A percentile compares a stretch with the other conserved stretches of the same genome.
phyloP scores from a whole-genome alignment of 305 asterid species.

The Solanum hybrid region DNA sequence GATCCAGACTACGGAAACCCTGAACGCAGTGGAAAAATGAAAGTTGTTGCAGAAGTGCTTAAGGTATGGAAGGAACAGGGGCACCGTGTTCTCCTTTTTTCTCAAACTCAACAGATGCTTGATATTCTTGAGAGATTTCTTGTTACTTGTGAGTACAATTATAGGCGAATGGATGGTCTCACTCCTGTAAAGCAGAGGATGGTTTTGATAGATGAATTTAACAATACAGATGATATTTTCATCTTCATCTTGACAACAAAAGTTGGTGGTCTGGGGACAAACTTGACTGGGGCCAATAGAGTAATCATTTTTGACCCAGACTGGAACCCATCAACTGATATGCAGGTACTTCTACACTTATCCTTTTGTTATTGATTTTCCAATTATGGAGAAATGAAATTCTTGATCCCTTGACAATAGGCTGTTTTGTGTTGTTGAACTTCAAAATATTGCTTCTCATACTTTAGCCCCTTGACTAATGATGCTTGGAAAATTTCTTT shows the following conservation, averaged over 20 bases:
- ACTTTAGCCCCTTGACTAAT: neutral
- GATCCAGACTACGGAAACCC: conserved; percentile 93
- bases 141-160: conserved; percentile 36
- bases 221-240: conserved; percentile 65
- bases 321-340: conserved; percentile 99
- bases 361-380: conserved; percentile 1
- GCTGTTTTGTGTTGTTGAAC: neutral
- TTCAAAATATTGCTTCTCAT: neutral
- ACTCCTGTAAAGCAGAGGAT: conserved; percentile 88
- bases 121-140: conserved; percentile 85
- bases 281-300: conserved; percentile 91
- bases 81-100: conserved; percentile 87
- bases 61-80: conserved; percentile 92
- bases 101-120: conserved; percentile 97
- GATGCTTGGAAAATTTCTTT: neutral
- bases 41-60: conserved; percentile 83
- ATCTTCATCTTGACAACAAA: conserved; percentile 83
- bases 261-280: conserved; percentile 97
- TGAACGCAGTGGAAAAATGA: conserved; percentile 87
- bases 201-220: conserved; percentile 89
- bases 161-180: conserved; percentile 92
- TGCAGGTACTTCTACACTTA: conserved; percentile 48
- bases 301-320: conserved; percentile 97
- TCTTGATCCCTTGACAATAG: neutral
- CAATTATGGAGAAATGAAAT: neutral